Evolutionary conservation across 495 filamentous ascomycete species (phyloP).

Genomic region (Corynascus novoguineensis): DNA sequence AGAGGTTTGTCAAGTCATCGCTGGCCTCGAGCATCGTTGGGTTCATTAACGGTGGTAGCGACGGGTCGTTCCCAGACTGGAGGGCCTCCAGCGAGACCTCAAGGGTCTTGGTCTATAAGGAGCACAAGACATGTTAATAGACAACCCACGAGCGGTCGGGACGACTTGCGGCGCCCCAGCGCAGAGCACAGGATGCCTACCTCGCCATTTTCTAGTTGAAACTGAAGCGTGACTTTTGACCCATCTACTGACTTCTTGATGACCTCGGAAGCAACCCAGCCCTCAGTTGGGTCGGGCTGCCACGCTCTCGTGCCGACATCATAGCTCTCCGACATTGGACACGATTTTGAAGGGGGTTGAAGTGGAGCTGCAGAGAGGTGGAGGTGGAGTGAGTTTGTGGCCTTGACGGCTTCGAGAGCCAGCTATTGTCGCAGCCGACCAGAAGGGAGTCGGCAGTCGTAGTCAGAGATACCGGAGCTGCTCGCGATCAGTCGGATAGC

Average conservation of each 20-base stretch:
- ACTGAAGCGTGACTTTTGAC: constrained; percentile 78
- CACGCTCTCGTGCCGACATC: constrained; percentile 97
- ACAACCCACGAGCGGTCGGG: background rate
- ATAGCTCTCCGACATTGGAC: constrained; percentile 86
- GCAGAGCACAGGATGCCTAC: constrained; percentile 44
- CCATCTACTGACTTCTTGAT: constrained; percentile 78
- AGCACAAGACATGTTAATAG: constrained; percentile 23
- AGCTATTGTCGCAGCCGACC: constrained; percentile 19
- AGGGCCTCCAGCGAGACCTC: constrained; percentile 76
- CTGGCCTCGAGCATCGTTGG: constrained; percentile 97
- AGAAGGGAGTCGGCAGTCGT: constrained; percentile 9
- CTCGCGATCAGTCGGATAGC: constrained; percentile 12
- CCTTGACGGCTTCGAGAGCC: constrained; percentile 26
- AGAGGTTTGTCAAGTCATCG: constrained; percentile 95
- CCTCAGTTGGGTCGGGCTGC: constrained; percentile 92
- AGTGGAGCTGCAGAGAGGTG: constrained; percentile 9
- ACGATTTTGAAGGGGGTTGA: constrained; percentile 21
- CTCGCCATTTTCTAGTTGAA: constrained; percentile 88
- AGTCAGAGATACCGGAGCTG: constrained; percentile 3
- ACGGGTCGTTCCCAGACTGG: constrained; percentile 59
- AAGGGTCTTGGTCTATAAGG: constrained; percentile 62
- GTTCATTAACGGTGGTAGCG: constrained; percentile 93
- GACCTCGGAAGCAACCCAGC: constrained; percentile 96
- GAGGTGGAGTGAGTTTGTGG: constrained; percentile 12
- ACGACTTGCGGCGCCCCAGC: background rate